Conservation (phyloP, 2,329 filamentous ascomycete species). For the Xenosphaeropsis pyriputrescens region DNA sequence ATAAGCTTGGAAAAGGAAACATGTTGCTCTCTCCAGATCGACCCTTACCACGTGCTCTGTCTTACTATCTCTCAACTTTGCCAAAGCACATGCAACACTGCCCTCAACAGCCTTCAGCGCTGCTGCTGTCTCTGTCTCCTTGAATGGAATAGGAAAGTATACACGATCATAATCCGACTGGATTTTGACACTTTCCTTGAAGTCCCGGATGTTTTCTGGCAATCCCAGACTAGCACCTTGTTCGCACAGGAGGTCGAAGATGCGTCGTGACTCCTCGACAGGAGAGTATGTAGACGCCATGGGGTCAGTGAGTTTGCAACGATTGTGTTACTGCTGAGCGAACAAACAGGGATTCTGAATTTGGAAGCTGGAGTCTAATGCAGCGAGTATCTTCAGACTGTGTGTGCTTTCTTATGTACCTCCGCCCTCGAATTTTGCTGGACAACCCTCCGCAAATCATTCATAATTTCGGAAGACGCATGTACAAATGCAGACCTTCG, state of each 20-base stretch:
- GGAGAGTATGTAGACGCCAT: constrained; percentile 5
- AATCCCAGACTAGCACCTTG: constrained; percentile 8
- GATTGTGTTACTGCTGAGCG: background rate
- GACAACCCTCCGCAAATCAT: background rate
- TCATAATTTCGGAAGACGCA: background rate
- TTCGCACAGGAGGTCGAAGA: constrained; percentile 6
- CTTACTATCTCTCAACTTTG: constrained; percentile 30
- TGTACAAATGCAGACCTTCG: background rate
- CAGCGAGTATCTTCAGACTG: background rate
- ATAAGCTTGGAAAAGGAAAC: constrained; percentile 38
- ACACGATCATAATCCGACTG: constrained; percentile 20
- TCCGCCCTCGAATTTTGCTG: background rate
- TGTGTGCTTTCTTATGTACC: background rate
- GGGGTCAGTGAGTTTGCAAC: background rate
- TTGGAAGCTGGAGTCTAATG: background rate
- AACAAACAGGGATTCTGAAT: background rate
- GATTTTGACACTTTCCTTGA: constrained; percentile 17
- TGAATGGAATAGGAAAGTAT: constrained; percentile 29
- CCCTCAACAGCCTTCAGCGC: constrained; percentile 25
- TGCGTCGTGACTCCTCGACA: constrained; percentile 4
- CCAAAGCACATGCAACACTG: constrained; percentile 34
- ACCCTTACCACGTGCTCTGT: constrained; percentile 24
- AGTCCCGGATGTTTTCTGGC: constrained; percentile 13
- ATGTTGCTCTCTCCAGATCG: constrained; percentile 31
- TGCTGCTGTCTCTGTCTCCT: constrained; percentile 25